These are phyloP conservation scores for Cyberlindnera galapagoensis DNA, from an alignment of 805 yeast genomes.

Conservation along the genomic window DNA sequence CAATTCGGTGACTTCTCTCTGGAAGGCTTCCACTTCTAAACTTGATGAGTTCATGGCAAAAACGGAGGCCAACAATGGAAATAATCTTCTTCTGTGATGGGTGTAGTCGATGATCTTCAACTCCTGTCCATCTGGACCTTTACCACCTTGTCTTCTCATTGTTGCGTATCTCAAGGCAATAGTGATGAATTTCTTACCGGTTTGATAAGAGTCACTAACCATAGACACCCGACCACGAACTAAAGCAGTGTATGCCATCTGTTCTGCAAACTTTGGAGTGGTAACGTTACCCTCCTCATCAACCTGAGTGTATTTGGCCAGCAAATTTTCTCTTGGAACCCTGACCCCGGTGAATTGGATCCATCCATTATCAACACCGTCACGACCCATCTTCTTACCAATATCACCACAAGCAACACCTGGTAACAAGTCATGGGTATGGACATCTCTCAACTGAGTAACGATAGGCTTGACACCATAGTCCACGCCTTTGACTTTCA, in stretches of 20 bases:
- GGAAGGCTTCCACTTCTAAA: constrained; percentile 42
- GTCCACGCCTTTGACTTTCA: constrained; percentile 75
- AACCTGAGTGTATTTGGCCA: constrained; percentile 72
- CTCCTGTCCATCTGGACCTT: constrained; percentile 34
- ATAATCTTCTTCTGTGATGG: constrained; percentile 77
- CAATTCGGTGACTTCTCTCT: constrained; percentile 32
- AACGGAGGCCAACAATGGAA: constrained; percentile 74
- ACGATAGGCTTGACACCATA: constrained; percentile 93
- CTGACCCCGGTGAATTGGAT: constrained; percentile 80
- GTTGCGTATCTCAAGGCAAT: constrained; percentile 85
- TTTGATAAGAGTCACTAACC: constrained; percentile 80
- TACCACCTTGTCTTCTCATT: constrained; percentile 79
- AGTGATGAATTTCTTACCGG: constrained; percentile 70
- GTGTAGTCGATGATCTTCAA: constrained; percentile 29
- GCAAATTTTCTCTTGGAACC: constrained; percentile 68
- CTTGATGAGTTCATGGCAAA: constrained; percentile 63
- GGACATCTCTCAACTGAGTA: constrained; percentile 79
- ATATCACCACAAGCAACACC: constrained; percentile 87
- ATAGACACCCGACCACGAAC: constrained; percentile 84
- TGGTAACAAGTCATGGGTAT: constrained; percentile 58
- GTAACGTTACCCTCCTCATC: constrained; percentile 59
- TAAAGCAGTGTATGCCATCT: constrained; percentile 81
- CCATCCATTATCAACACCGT: constrained; percentile 96
- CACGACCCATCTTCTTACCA: constrained; percentile 93
- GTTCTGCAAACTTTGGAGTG: constrained; percentile 67